Evolutionary conservation across 768 basidiomycete species (phyloP).

Genomic region (Pholiota microspora): DNA sequence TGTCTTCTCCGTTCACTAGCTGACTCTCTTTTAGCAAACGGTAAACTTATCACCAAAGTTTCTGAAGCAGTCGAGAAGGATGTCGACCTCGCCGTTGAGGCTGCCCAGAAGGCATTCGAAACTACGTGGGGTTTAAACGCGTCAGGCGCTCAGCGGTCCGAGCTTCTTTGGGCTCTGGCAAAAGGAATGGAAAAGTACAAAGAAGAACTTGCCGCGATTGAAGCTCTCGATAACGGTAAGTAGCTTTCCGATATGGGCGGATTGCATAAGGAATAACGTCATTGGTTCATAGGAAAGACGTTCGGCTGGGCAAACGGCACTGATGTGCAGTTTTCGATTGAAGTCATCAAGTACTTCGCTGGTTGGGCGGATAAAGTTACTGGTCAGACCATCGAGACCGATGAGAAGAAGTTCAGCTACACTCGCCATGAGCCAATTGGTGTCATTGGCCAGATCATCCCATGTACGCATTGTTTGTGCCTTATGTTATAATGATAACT

Average conservation of each 20-base stretch:
- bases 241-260: slow-evolving; percentile 37
- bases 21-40: slow-evolving; percentile 48
- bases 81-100: slow-evolving; percentile 73
- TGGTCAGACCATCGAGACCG: slow-evolving; percentile 74
- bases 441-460: slow-evolving; percentile 55
- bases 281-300: slow-evolving; percentile 48
- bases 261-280: neutral
- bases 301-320: slow-evolving; percentile 44
- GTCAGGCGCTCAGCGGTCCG: slow-evolving; percentile 51
- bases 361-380: slow-evolving; percentile 89
- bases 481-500: neutral
- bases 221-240: slow-evolving; percentile 73
- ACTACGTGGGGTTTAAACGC: slow-evolving; percentile 68
- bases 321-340: slow-evolving; percentile 50
- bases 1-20: slow-evolving; percentile 23
- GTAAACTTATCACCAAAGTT: slow-evolving; percentile 57
- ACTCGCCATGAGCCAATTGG: slow-evolving; percentile 68
- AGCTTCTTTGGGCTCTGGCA: slow-evolving; percentile 61
- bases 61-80: slow-evolving; percentile 65
- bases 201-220: slow-evolving; percentile 71
- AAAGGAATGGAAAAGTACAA: slow-evolving; percentile 58
- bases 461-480: slow-evolving; percentile 39
- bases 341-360: slow-evolving; percentile 72
- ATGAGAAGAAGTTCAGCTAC: slow-evolving; percentile 57
- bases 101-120: slow-evolving; percentile 56